Percentiles rank a stretch among this genome's conserved stretches.
Conservation (phyloP, 208 protist genomes). For the Crithidia brevicula region DNA sequence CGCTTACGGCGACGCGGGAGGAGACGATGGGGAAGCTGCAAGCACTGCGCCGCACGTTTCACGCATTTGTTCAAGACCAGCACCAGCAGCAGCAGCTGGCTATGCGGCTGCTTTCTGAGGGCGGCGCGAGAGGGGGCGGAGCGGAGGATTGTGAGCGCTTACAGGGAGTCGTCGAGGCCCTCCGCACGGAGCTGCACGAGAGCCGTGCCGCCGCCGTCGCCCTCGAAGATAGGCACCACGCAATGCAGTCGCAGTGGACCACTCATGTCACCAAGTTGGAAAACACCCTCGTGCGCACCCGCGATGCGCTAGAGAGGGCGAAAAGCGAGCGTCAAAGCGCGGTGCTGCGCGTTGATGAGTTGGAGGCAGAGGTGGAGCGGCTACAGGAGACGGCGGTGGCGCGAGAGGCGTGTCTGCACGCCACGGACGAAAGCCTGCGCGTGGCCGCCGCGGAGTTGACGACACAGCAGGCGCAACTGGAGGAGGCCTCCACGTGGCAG, state of each 20-base stretch:
- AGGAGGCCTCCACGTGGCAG: conserved; percentile 26
- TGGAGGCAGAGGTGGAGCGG: conserved; percentile 39
- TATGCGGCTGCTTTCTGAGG: too few species aligned
- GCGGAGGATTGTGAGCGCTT: not conserved
- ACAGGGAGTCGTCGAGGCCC: not conserved
- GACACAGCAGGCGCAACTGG: conserved; percentile 13
- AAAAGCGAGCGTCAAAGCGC: not conserved
- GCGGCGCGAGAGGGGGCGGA: too few species aligned
- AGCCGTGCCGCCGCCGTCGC: conserved; percentile 6
- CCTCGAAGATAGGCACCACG: conserved; percentile 29
- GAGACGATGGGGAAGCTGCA: conserved; percentile 14
- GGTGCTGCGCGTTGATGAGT: conserved; percentile 26
- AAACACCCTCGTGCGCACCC: conserved; percentile 19
- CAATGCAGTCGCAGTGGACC: conserved; percentile 8
- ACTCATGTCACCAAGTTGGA: conserved; percentile 16
- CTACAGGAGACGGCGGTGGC: conserved; percentile 13
- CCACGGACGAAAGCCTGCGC: conserved; percentile 32
- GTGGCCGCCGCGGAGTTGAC: conserved; percentile 22
- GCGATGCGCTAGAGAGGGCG: conserved; percentile 16
- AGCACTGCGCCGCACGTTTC: conserved; percentile 17
- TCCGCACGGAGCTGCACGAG: conserved; percentile 26
- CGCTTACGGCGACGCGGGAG: conserved; percentile 19
- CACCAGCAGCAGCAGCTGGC: not conserved
- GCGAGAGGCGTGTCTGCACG: conserved; percentile 24
- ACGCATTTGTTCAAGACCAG: not conserved